Percentiles rank a stretch among this genome's conserved stretches.
These are phyloP conservation scores for Panicum hallii DNA, from an alignment of 202 grass and related monocot species.

Conservation along the genomic window DNA sequence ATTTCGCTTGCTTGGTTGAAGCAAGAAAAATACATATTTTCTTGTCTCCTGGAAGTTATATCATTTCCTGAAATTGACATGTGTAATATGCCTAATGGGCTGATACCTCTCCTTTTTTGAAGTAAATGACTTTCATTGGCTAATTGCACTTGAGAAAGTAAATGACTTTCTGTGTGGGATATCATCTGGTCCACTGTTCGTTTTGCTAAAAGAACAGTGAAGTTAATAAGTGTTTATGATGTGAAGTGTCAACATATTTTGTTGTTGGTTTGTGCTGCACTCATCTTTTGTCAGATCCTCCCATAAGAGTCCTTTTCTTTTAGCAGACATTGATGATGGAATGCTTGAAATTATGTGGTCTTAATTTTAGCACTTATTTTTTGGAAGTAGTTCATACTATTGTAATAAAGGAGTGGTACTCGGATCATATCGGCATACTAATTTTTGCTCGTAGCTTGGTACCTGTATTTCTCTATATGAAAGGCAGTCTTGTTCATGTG, in stretches of 20 bases:
- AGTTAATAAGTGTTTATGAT: background rate
- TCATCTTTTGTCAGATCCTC: slow-evolving; percentile 27
- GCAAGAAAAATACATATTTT: slow-evolving; percentile 13
- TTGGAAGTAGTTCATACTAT: background rate
- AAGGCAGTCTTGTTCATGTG: background rate
- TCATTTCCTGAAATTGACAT: too few species aligned
- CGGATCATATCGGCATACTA: background rate
- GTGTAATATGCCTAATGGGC: too few species aligned
- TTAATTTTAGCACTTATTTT: background rate
- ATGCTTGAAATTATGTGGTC: background rate
- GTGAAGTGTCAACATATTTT: background rate
- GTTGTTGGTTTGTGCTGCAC: background rate
- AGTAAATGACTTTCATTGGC: background rate
- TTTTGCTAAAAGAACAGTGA: background rate
- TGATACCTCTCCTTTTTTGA: background rate
- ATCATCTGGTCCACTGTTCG: background rate
- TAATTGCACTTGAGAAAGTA: background rate
- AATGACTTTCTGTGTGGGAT: background rate
- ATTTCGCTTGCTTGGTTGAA: slow-evolving; percentile 28
- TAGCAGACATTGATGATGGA: background rate
- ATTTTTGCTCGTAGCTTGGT: background rate
- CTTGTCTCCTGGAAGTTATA: background rate
- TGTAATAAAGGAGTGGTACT: background rate
- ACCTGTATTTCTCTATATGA: background rate
- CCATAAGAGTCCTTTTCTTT: background rate